These are phyloP conservation scores for Lactarius sp. DNA, from an alignment of 768 basidiomycete genomes.

Conservation along the genomic window DNA sequence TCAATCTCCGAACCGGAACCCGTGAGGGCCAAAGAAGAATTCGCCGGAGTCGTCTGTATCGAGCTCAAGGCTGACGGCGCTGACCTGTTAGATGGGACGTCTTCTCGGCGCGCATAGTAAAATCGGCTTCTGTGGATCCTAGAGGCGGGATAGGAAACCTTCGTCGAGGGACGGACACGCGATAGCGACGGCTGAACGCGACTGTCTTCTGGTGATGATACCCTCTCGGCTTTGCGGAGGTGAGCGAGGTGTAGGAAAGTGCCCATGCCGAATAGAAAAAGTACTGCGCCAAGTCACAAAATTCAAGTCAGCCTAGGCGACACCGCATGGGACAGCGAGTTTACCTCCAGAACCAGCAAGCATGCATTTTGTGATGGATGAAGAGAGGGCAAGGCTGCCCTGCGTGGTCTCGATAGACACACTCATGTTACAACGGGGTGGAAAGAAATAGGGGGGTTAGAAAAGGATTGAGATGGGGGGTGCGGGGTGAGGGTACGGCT, in stretches of 20 bases:
- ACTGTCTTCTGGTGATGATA: neutral
- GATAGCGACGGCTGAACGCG: neutral
- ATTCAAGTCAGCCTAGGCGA: neutral
- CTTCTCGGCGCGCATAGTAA: neutral
- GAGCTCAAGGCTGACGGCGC: neutral
- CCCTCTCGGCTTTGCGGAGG: neutral
- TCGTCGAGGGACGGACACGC: neutral
- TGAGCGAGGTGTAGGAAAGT: neutral
- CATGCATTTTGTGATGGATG: slow-evolving; percentile 4
- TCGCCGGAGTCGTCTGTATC: neutral
- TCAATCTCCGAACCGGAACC: neutral
- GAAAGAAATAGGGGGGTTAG: neutral
- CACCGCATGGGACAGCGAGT: neutral
- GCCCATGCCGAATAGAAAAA: slow-evolving; percentile 3
- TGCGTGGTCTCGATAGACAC: neutral
- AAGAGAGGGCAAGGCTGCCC: neutral
- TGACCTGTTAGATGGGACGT: neutral
- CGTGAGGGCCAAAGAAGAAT: neutral
- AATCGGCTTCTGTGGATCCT: neutral
- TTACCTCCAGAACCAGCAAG: slow-evolving; percentile 1
- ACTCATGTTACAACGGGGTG: neutral
- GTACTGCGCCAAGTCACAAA: neutral
- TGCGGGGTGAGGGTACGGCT: neutral
- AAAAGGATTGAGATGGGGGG: neutral
- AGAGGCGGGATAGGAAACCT: neutral